phyloP scores from a whole-genome alignment of 1,139 yeast species.

The Candida neerlandica region DNA sequence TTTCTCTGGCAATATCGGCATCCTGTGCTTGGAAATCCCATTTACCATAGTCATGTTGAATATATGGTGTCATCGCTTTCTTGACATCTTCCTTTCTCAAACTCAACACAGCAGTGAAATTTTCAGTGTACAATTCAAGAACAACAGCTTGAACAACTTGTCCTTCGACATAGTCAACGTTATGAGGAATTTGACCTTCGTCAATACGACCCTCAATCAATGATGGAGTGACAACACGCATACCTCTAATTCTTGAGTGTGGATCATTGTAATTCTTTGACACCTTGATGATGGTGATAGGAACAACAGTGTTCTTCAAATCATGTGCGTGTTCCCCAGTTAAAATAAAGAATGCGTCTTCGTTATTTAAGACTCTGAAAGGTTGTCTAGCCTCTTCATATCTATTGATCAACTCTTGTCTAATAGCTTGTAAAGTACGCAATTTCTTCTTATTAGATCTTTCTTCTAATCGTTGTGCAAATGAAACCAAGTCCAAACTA shows the following conservation, averaged over 20 bases:
- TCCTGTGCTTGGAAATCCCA: slow-evolving; percentile 88
- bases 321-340: slow-evolving; percentile 83
- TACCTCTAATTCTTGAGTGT: slow-evolving; percentile 39
- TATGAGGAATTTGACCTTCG: slow-evolving; percentile 63
- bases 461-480: slow-evolving; percentile 87
- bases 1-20: slow-evolving; percentile 60
- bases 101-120: slow-evolving; percentile 74
- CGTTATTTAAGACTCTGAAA: slow-evolving; percentile 64
- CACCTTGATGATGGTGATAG: slow-evolving; percentile 67
- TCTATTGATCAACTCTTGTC: slow-evolving; percentile 83
- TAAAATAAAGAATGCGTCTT: slow-evolving; percentile 82
- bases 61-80: slow-evolving; percentile 54
- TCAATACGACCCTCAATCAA: slow-evolving; percentile 76
- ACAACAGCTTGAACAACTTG: slow-evolving; percentile 89
- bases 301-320: slow-evolving; percentile 71
- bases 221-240: slow-evolving; percentile 70
- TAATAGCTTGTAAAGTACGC: slow-evolving; percentile 82
- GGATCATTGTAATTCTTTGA: slow-evolving; percentile 48
- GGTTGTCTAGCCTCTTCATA: slow-evolving; percentile 82
- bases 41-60: slow-evolving; percentile 59
- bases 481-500: slow-evolving; percentile 85
- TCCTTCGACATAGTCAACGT: slow-evolving; percentile 54
- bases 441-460: slow-evolving; percentile 78
- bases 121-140: slow-evolving; percentile 65
- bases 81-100: slow-evolving; percentile 66